Evolutionary conservation across 441 rosid species (phyloP).

Genomic region (Gossypium gossypioides): DNA sequence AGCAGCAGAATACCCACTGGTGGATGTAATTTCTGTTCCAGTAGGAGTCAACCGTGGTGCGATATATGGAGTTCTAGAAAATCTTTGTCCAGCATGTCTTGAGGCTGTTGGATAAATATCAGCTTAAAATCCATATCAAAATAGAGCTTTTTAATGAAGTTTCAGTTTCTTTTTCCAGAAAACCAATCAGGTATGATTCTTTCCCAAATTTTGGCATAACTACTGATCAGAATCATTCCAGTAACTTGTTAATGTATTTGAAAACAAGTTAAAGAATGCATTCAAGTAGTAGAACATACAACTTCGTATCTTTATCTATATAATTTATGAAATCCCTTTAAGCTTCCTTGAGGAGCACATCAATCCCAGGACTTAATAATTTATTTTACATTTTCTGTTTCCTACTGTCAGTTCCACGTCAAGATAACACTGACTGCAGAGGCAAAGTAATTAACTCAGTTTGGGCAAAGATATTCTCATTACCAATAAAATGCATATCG

Average conservation of each 20-base stretch:
- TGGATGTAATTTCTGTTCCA: constrained; percentile 59
- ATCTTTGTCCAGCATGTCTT: constrained; percentile 37
- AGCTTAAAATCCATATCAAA: neutral
- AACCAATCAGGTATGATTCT: neutral
- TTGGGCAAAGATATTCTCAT: neutral
- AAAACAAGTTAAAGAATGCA: neutral
- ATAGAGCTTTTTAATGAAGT: neutral
- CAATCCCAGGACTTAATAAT: neutral
- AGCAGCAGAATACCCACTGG: constrained; percentile 55
- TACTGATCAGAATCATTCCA: neutral
- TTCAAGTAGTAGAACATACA: neutral
- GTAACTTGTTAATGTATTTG: neutral
- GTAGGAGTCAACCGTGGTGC: constrained; percentile 72
- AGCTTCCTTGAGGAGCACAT: neutral
- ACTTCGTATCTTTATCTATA: neutral
- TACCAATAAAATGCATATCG: neutral
- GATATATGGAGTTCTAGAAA: constrained; percentile 64
- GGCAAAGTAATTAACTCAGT: neutral
- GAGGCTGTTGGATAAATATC: constrained; percentile 33
- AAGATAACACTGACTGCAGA: neutral
- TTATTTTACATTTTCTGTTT: neutral
- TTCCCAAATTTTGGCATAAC: neutral
- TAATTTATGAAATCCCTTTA: neutral
- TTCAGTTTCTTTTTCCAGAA: neutral
- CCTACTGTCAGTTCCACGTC: neutral